These are phyloP conservation scores for Tulasnella sp. DNA, from an alignment of 768 basidiomycete species.

Conservation along the genomic window DNA sequence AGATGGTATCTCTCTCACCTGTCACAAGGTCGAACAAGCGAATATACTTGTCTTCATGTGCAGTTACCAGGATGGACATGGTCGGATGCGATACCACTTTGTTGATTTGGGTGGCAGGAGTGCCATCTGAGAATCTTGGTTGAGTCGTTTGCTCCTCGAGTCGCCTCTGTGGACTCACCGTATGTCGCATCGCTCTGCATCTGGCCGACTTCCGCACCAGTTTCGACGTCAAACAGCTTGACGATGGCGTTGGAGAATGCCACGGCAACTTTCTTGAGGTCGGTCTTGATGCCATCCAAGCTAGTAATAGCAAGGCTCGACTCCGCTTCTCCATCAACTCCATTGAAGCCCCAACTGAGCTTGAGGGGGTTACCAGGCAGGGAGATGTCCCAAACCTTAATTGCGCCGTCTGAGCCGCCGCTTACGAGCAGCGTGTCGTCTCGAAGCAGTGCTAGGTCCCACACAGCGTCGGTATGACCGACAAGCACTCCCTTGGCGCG, in stretches of 20 bases:
- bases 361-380: constrained; percentile 48
- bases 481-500: constrained; percentile 66
- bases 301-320: constrained; percentile 60
- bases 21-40: constrained; percentile 76
- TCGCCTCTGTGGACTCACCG: constrained; percentile 37
- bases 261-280: constrained; percentile 78
- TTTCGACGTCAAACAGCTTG: constrained; percentile 86
- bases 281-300: constrained; percentile 70
- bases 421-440: constrained; percentile 78
- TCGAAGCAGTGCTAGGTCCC: constrained; percentile 82
- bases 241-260: constrained; percentile 82
- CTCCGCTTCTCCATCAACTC: constrained; percentile 42
- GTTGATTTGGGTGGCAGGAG: constrained; percentile 71
- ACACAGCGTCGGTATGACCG: constrained; percentile 91
- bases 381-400: constrained; percentile 90
- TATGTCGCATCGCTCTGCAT: constrained; percentile 18
- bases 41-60: constrained; percentile 89
- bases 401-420: constrained; percentile 80
- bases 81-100: constrained; percentile 83
- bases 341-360: constrained; percentile 71
- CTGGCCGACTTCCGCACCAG: constrained; percentile 56
- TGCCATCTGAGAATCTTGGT: constrained; percentile 41
- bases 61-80: constrained; percentile 76
- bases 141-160: constrained; percentile 18
- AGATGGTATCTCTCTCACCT: constrained; percentile 37